Conservation (phyloP, 2,329 filamentous ascomycete species). For the Graphilbum fragrans region DNA sequence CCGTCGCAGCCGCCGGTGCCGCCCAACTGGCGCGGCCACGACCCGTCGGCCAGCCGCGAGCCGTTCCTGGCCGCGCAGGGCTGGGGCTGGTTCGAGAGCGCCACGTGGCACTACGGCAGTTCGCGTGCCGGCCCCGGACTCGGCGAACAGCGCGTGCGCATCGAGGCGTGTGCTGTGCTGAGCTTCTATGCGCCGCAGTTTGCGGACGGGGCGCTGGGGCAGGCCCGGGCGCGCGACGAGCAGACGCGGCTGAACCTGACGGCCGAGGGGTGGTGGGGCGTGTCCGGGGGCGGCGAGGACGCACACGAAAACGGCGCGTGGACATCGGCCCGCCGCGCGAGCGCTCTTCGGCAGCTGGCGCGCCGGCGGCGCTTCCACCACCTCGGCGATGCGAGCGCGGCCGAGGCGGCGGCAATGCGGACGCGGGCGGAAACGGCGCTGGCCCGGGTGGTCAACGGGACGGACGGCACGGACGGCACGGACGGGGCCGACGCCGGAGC, state of each 20-base stretch:
- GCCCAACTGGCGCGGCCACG: conserved; percentile 21
- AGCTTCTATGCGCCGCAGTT: conserved; percentile 31
- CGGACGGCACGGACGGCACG: no score
- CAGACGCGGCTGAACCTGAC: conserved; percentile 26
- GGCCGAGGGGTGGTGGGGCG: conserved; percentile 24
- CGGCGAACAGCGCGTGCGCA: conserved; percentile 27
- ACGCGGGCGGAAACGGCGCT: conserved; percentile 18
- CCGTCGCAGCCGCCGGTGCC: conserved; percentile 21
- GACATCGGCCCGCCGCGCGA: conserved; percentile 7
- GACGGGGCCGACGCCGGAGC: neutral
- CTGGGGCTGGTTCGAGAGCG: conserved; percentile 33
- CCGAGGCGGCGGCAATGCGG: conserved; percentile 22
- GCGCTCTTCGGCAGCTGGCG: conserved; percentile 20
- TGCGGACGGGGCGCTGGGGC: conserved; percentile 15
- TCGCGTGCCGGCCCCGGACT: conserved; percentile 22
- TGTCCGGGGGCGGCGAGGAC: conserved; percentile 3
- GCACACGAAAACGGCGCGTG: conserved; percentile 7
- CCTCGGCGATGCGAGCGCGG: conserved; percentile 17
- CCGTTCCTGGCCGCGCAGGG: conserved; percentile 26
- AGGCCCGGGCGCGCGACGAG: conserved; percentile 20
- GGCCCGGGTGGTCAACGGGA: conserved; percentile 11
- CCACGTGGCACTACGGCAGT: conserved; percentile 28
- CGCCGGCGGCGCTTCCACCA: conserved; percentile 24
- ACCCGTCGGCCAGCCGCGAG: conserved; percentile 15
- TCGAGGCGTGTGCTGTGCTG: conserved; percentile 28